Percentiles rank a stretch among this genome's conserved stretches.
Conservation (phyloP, 176 grass and related monocot species). For the Canna indica region DNA sequence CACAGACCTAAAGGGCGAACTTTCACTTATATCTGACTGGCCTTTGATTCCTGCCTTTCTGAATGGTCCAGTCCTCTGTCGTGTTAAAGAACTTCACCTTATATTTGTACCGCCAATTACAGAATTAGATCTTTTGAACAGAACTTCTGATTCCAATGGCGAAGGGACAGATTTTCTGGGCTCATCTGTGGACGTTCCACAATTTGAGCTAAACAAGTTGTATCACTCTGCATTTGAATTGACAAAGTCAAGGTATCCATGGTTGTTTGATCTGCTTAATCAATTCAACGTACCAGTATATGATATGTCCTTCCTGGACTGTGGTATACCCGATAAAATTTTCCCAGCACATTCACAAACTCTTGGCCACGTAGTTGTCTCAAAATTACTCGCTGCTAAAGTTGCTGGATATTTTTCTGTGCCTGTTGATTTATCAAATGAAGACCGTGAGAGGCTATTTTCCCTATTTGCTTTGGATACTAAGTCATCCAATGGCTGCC, state of each 20-base stretch:
- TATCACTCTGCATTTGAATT: conserved; percentile 51
- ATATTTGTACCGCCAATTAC: conserved; percentile 64
- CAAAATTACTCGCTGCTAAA: conserved; percentile 64
- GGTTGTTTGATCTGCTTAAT: conserved; percentile 71
- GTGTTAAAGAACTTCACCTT: conserved; percentile 56
- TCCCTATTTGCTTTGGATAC: conserved; percentile 69
- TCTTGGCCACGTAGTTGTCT: conserved; percentile 54
- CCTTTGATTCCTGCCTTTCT: conserved; percentile 91
- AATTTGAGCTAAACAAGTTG: conserved; percentile 31
- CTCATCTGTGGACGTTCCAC: conserved; percentile 20
- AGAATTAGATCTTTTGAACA: conserved; percentile 35
- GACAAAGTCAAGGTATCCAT: conserved; percentile 60
- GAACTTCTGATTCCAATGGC: conserved; percentile 18
- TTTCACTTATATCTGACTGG: conserved; percentile 77
- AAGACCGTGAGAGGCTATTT: conserved; percentile 64
- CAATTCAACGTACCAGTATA: conserved; percentile 79
- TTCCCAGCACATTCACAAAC: conserved; percentile 37
- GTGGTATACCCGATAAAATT: conserved; percentile 45
- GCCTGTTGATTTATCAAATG: conserved; percentile 47
- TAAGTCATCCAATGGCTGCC: conserved; percentile 33
- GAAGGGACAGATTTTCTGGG: conserved; percentile 11
- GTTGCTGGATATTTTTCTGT: conserved; percentile 49
- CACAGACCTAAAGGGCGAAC: conserved; percentile 54
- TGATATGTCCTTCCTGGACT: conserved; percentile 65
- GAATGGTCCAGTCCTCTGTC: conserved; percentile 48